Evolutionary conservation across 2,329 filamentous ascomycete species (phyloP).

Genomic region (Mycogone perniciosa): DNA sequence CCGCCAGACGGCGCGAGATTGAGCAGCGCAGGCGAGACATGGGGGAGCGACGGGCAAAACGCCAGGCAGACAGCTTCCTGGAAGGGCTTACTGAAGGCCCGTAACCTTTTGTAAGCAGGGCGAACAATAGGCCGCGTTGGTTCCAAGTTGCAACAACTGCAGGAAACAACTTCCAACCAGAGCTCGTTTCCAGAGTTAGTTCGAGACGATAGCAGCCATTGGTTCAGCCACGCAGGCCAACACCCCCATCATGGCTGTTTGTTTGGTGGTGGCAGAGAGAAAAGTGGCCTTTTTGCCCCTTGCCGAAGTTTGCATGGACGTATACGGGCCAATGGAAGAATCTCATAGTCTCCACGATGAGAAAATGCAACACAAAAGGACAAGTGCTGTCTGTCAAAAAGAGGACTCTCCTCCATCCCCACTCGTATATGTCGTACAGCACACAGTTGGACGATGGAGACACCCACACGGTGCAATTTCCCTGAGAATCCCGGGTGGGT

Average conservation of each 20-base stretch:
- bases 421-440: slow-evolving; percentile 4
- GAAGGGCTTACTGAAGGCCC: slow-evolving; percentile 41
- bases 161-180: slow-evolving; percentile 5
- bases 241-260: neutral
- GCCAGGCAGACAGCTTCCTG: slow-evolving; percentile 67
- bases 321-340: neutral
- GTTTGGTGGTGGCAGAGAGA: neutral
- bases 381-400: neutral
- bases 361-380: neutral
- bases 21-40: slow-evolving; percentile 58
- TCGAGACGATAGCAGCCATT: slow-evolving; percentile 6
- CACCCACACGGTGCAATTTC: slow-evolving; percentile 11
- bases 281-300: neutral
- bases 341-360: neutral
- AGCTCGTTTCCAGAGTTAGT: neutral
- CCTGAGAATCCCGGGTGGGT: too few relatives aligned
- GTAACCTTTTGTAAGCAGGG: neutral
- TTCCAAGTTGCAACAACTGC: neutral
- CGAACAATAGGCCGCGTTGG: neutral
- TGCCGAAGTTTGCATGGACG: neutral
- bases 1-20: slow-evolving; percentile 54
- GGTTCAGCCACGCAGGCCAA: slow-evolving; percentile 8
- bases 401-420: neutral
- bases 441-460: slow-evolving; percentile 6
- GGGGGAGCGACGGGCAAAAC: slow-evolving; percentile 55